Percentiles rank a stretch among this genome's conserved stretches.
These are phyloP conservation scores for Panaeolus papilionaceus DNA, from an alignment of 768 basidiomycete species.

Conservation along the genomic window DNA sequence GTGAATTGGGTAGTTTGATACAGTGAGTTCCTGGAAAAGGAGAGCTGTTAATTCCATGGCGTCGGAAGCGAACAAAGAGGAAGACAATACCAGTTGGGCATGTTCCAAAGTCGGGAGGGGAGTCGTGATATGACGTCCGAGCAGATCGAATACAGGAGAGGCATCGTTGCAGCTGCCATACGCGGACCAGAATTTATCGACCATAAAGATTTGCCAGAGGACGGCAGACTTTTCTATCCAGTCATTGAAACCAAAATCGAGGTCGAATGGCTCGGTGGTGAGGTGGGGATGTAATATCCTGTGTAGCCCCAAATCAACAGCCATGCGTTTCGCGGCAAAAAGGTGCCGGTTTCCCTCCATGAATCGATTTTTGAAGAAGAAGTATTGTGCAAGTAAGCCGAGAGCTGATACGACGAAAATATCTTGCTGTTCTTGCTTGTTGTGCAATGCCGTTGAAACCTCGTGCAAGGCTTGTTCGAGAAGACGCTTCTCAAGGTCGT, in stretches of 20 bases:
- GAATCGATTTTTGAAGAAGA: slow-evolving; percentile 59
- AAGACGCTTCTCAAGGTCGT: slow-evolving; percentile 53
- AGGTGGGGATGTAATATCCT: slow-evolving; percentile 45
- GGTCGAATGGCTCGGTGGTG: slow-evolving; percentile 26
- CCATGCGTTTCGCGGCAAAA: slow-evolving; percentile 64
- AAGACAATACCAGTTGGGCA: slow-evolving; percentile 25
- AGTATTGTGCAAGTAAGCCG: slow-evolving; percentile 63
- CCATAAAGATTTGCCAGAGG: slow-evolving; percentile 69
- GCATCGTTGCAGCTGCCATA: slow-evolving; percentile 59
- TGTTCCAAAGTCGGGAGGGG: slow-evolving; percentile 50
- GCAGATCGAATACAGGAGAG: slow-evolving; percentile 54
- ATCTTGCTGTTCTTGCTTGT: slow-evolving; percentile 60
- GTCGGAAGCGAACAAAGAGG: slow-evolving; percentile 12
- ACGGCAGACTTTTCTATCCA: slow-evolving; percentile 52
- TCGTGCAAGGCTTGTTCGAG: slow-evolving; percentile 55
- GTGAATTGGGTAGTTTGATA: slow-evolving; percentile 30
- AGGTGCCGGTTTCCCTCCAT: slow-evolving; percentile 69
- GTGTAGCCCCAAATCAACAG: slow-evolving; percentile 65
- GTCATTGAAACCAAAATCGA: slow-evolving; percentile 37
- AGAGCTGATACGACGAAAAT: slow-evolving; percentile 58
- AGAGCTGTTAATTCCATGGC: slow-evolving; percentile 5
- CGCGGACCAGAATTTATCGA: slow-evolving; percentile 67
- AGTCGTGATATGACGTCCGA: slow-evolving; percentile 56
- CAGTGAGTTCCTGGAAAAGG: slow-evolving; percentile 21
- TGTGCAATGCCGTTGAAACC: slow-evolving; percentile 59